phyloP scores from a whole-genome alignment of 2,329 filamentous ascomycete genomes.

The Thelonectria blattea region DNA sequence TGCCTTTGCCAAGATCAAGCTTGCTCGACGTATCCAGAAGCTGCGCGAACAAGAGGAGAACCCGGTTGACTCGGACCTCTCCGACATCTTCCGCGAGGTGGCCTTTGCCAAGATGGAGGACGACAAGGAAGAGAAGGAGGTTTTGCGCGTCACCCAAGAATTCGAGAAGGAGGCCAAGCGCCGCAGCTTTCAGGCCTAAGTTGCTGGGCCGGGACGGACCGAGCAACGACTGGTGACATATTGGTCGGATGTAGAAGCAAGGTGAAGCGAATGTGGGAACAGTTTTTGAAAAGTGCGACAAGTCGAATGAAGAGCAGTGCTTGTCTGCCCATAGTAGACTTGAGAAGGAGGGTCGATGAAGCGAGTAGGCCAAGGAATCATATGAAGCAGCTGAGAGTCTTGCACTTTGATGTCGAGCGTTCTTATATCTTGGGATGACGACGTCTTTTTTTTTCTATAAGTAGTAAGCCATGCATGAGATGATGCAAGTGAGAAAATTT shows the following conservation, averaged over 20 bases:
- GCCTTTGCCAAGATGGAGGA: constrained; percentile 93
- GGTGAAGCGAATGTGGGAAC: constrained; percentile 2
- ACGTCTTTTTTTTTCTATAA: background rate
- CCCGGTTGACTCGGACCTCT: constrained; percentile 70
- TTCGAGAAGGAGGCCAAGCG: constrained; percentile 56
- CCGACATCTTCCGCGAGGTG: constrained; percentile 81
- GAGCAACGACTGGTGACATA: background rate
- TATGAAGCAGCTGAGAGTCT: constrained; percentile 7
- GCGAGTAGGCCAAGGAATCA: constrained; percentile 10
- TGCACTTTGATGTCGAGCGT: constrained; percentile 5
- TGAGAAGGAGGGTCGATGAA: constrained; percentile 10
- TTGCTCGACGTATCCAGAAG: constrained; percentile 92
- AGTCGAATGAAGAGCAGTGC: constrained; percentile 1
- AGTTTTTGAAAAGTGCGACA: constrained; percentile 13
- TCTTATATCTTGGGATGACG: constrained; percentile 7
- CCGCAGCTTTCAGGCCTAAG: constrained; percentile 35
- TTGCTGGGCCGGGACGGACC: background rate
- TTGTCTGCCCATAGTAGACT: constrained; percentile 4
- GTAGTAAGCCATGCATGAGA: constrained; percentile 2
- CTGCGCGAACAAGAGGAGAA: constrained; percentile 94
- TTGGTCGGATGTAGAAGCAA: background rate
- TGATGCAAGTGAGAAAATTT: constrained; percentile 10
- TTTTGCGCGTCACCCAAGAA: constrained; percentile 68
- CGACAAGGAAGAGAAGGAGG: constrained; percentile 76
- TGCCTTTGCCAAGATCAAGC: constrained; percentile 94